These are phyloP conservation scores for Bruguiera gymnorhiza DNA, from an alignment of 345 rosid species.

Conservation along the genomic window DNA sequence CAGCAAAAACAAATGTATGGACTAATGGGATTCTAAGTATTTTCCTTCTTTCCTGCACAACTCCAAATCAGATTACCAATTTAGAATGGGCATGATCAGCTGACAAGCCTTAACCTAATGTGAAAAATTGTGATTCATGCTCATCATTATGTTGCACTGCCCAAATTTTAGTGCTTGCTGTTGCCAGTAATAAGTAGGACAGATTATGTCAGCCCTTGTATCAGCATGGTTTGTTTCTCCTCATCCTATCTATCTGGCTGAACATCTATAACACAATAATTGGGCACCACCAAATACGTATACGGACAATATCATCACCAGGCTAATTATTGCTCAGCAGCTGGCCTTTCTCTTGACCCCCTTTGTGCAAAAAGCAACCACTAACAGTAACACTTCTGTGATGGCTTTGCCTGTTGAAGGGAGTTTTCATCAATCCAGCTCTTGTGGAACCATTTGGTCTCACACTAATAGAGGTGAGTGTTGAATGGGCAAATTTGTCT, in stretches of 20 bases:
- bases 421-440: slow-evolving; percentile 73
- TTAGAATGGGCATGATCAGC: no score
- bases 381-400: slow-evolving; percentile 25
- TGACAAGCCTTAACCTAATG: no score
- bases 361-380: slow-evolving; percentile 18
- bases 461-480: slow-evolving; percentile 58
- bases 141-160: no score
- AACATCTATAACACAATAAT: background rate
- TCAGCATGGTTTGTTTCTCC: background rate
- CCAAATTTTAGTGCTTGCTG: no score
- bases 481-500: background rate
- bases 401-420: slow-evolving; percentile 43
- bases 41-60: no score
- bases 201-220: no score
- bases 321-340: background rate
- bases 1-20: slow-evolving; percentile 65
- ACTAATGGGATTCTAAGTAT: no score
- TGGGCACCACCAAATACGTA: background rate
- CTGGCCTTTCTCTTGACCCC: slow-evolving; percentile 7
- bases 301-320: background rate
- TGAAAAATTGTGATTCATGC: no score
- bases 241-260: background rate
- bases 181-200: no score
- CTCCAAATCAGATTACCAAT: no score
- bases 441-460: slow-evolving; percentile 75